Base-by-base conservation (phyloP, 257 asterid genomes). In the Lantana camara region DNA sequence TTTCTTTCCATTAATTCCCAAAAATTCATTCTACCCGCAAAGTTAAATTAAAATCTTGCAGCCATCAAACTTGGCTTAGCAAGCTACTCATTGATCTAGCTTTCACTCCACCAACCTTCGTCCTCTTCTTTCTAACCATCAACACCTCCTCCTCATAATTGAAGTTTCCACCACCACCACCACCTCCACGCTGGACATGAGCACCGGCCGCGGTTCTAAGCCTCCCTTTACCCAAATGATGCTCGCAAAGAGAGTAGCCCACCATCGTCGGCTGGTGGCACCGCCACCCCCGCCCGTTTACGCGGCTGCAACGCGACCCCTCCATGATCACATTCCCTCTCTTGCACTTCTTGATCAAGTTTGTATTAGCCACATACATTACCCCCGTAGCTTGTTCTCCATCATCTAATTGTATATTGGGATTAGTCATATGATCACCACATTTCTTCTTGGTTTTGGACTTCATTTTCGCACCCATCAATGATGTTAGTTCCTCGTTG, bases 251-350 rank as follows among this genome's bases (percentile, higher is more conserved):
- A 1, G 94, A 82, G 57, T 88, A 88, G 13, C 96, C 96, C 0
- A 88, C 87, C 2, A 85, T 84, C 23, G 96, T 88, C 6, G 78
- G 85, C 57, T 81, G 94, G 76, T 83, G 76, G 71, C 94, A 88
- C 51, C 96, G 80, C 96, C 96, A 88, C 21, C 96, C 96, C 57
- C 96, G 75, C 19, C 96, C 96, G 27, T 88, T 88, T 14, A 83
- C 86, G 1, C 96, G 94, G 77, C 96, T 88, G 76, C 96, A 88
- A 45, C 96, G 80, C 0, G 93, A 83, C 10, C 96, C 93, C 56
- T 88, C 96, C 83, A 83, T 62, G 57, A 85, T 70, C 30, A 71
- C 83, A 47, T 22, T 81, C 1, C 88, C 93, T 63, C 85, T 80
- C 60, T 73, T 79, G 66, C 15, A 64, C 79, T 76, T 87, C 68